Evolutionary conservation across 176 grass and related monocot genomes (phyloP), one percentile per base, ranked within the genome.

Genomic region (Cenchrus americanus): DNA sequence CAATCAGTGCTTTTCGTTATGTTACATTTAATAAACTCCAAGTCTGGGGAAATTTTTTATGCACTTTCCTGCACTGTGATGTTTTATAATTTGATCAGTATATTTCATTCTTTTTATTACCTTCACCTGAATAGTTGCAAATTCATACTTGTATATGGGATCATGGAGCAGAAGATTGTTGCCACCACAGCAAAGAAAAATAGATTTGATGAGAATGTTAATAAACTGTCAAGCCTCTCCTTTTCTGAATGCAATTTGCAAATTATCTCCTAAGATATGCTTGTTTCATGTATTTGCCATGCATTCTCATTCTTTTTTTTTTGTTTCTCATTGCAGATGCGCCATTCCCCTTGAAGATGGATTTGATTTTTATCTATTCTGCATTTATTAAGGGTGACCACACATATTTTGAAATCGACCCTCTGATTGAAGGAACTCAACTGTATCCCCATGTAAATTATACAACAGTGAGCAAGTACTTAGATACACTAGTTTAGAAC

Each of bases 351-450:
- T 83, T 73, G 77, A 96, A 94, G 77, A 99, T 89, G 89, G 89
- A 96, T 58, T 77, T 90, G 49, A 74, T 92, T 85, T 99, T 99
- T 79, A 89, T 99, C 79, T 99, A 96, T 90, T 99, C 96, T 9
- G 68, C 80, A 44, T 96, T 99, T 82, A 64, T 96, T 57, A 99
- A 92, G 74, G 96, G 96, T 10, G 91, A 99, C 78, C 91, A 99
- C 69, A 99, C 89, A 4, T 89, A 92, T 74, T 99, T 94, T 79
- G 73, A 90, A 74, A 86, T 96, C 52, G 87, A 92, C 62, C 86
- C 65, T 0, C 77, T 88, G 72, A 79, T 51, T 71, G 87, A 95
- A 64, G 96, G 88, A 83, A 87, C 76, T 83, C 82, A 85, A 67
- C 70, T 99, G 77, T 99, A 99, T 89, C 89, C 93, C 76, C 71